These are phyloP conservation scores for Cyphellophora attinorum DNA, from an alignment of 2,329 filamentous ascomycete genomes.

Conservation along the genomic window DNA sequence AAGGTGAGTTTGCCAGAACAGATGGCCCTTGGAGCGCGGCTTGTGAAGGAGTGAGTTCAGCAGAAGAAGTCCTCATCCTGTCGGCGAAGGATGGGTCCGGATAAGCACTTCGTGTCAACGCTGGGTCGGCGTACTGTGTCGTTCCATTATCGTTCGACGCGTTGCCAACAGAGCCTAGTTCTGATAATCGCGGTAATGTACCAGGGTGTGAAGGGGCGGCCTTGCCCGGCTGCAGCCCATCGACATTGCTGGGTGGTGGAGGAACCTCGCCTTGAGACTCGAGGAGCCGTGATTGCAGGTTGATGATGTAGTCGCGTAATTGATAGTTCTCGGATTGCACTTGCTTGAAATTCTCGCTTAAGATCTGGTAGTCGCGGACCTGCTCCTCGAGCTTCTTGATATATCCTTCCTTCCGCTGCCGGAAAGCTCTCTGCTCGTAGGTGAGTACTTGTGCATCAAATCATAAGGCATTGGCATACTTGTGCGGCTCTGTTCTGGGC, in stretches of 20 bases:
- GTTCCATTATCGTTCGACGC: neutral
- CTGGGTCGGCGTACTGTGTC: conserved; percentile 9
- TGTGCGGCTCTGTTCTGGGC: conserved; percentile 95
- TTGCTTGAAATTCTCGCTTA: conserved; percentile 70
- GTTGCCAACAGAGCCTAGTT: conserved; percentile 11
- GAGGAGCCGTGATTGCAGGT: conserved; percentile 75
- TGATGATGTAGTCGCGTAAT: conserved; percentile 84
- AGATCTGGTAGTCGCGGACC: conserved; percentile 66
- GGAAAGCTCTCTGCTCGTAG: conserved; percentile 70
- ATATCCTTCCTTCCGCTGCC: conserved; percentile 94
- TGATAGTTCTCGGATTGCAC: conserved; percentile 83
- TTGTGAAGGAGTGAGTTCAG: conserved; percentile 15
- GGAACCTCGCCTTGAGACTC: conserved; percentile 78
- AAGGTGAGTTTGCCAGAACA: conserved; percentile 7
- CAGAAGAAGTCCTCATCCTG: conserved; percentile 11
- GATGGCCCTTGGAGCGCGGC: conserved; percentile 14
- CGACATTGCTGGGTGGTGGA: conserved; percentile 20
- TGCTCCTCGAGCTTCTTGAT: conserved; percentile 97
- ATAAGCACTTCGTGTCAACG: conserved; percentile 9
- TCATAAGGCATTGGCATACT: conserved; percentile 46
- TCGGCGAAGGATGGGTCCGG: conserved; percentile 14
- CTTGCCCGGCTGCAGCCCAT: conserved; percentile 18
- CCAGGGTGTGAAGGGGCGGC: conserved; percentile 11
- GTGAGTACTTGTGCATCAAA: conserved; percentile 5
- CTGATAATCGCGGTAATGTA: conserved; percentile 13